A percentile compares a stretch with the other conserved stretches of the same genome.
Evolutionary conservation across 225 moss, liverwort and hornwort species (phyloP).

Genomic region (Asterella californica): DNA sequence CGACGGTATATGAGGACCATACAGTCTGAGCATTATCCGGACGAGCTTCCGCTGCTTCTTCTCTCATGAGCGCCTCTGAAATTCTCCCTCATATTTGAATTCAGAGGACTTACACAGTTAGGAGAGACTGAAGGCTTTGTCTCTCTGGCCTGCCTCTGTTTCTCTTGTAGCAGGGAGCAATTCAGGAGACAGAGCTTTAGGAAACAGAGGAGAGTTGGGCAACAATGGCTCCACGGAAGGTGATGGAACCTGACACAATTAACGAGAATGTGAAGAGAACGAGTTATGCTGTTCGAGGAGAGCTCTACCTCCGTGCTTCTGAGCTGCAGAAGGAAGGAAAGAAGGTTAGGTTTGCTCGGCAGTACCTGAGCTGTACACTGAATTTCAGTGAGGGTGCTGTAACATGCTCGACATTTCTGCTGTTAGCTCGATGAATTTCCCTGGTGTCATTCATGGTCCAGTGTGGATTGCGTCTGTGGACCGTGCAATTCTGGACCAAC

Average conservation of each 20-base stretch:
- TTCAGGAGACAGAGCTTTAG: not conserved
- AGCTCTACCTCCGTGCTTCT: slow-evolving; percentile 86
- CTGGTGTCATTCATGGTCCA: not conserved
- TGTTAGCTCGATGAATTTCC: too few relatives aligned
- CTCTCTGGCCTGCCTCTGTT: not conserved
- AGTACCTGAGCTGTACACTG: too few relatives aligned
- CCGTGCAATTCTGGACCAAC: too few relatives aligned
- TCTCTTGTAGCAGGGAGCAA: not conserved
- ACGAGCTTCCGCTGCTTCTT: not conserved
- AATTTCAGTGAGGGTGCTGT: not conserved
- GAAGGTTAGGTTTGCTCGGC: slow-evolving; percentile 33
- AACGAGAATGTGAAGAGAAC: slow-evolving; percentile 97
- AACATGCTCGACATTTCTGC: not conserved
- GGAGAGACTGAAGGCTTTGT: not conserved
- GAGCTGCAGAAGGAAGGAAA: slow-evolving; percentile 91
- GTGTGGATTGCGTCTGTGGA: not conserved
- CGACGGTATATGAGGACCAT: slow-evolving; percentile 23
- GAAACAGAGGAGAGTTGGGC: not conserved
- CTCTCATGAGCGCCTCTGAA: not conserved
- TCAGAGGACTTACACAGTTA: too few relatives aligned
- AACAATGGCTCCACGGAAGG: slow-evolving; percentile 58
- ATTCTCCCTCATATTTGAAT: slow-evolving; percentile 4
- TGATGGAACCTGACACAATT: slow-evolving; percentile 70
- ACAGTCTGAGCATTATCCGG: slow-evolving; percentile 27
- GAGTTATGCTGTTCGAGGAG: slow-evolving; percentile 87